phyloP scores from a whole-genome alignment of 2,329 filamentous ascomycete genomes.

The Lecanicillium sp. region DNA sequence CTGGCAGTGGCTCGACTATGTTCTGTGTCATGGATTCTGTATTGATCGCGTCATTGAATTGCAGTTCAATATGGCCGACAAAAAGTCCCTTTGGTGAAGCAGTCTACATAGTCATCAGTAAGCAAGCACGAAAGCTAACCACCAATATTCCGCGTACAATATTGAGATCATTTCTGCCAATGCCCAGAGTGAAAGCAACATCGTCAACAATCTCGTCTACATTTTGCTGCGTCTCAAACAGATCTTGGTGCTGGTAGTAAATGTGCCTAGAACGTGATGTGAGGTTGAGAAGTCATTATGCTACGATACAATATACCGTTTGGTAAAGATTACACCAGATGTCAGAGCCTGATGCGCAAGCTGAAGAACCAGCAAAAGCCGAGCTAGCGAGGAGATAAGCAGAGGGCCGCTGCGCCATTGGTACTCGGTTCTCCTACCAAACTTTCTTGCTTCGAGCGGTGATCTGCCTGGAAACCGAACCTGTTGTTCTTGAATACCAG shows the following conservation, averaged over 20 bases:
- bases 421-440: conserved; percentile 31
- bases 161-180: conserved; percentile 58
- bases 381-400: conserved; percentile 31
- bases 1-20: no score
- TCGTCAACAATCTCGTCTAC: conserved; percentile 71
- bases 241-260: conserved; percentile 66
- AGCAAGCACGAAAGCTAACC: conserved; percentile 9
- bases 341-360: conserved; percentile 51
- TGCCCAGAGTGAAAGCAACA: conserved; percentile 60
- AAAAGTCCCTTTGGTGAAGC: conserved; percentile 68
- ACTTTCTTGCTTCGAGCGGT: conserved; percentile 40
- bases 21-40: conserved; percentile 18
- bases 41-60: conserved; percentile 33
- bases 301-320: conserved; percentile 39
- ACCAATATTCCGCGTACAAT: conserved; percentile 43
- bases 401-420: conserved; percentile 1
- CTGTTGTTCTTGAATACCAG: conserved; percentile 6
- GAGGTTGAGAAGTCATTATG: not conserved
- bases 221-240: conserved; percentile 61
- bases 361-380: conserved; percentile 50
- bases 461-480: conserved; percentile 41
- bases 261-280: conserved; percentile 51
- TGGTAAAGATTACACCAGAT: conserved; percentile 48
- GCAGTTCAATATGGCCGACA: conserved; percentile 47
- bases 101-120: no score